phyloP scores from a whole-genome alignment of 148 eudicot genomes.

The Euryodendron excelsum region DNA sequence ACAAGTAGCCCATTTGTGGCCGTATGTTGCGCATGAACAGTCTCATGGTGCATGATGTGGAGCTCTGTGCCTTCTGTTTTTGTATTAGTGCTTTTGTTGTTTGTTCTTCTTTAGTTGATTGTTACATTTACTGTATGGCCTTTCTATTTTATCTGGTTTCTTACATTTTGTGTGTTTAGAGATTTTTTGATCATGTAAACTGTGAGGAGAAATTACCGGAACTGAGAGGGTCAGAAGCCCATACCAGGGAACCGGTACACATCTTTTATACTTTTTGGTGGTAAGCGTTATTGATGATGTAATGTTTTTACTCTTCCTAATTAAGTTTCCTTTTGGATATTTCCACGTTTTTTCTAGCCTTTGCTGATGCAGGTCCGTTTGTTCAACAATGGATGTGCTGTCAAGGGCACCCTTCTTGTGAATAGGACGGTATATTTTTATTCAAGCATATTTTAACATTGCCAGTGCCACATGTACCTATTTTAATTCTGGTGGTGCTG shows the following conservation, averaged over 20 bases:
- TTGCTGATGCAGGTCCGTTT: slow-evolving; percentile 80
- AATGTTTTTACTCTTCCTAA: neutral
- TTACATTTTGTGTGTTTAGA: slow-evolving; percentile 15
- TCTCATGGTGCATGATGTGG: neutral
- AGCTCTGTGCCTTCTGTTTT: neutral
- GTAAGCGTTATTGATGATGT: neutral
- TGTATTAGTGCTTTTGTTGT: no score
- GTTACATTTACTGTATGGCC: neutral
- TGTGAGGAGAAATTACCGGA: slow-evolving; percentile 17
- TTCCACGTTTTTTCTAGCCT: slow-evolving; percentile 48
- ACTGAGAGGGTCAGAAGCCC: slow-evolving; percentile 20
- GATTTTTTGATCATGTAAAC: slow-evolving; percentile 22
- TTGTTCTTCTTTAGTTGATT: neutral
- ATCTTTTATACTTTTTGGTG: slow-evolving; percentile 4
- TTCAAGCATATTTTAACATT: neutral
- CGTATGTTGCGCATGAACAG: neutral
- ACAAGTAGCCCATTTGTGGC: no score
- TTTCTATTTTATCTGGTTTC: neutral
- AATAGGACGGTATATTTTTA: slow-evolving; percentile 52
- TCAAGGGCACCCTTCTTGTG: slow-evolving; percentile 90
- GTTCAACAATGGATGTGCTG: slow-evolving; percentile 68
- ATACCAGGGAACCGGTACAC: slow-evolving; percentile 46
- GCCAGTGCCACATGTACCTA: neutral
- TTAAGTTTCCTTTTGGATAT: slow-evolving; percentile 12
- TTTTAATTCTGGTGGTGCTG: neutral